Base-by-base conservation (phyloP, 768 basidiomycete genomes). In the Tylopilus rubrobrunneus region DNA sequence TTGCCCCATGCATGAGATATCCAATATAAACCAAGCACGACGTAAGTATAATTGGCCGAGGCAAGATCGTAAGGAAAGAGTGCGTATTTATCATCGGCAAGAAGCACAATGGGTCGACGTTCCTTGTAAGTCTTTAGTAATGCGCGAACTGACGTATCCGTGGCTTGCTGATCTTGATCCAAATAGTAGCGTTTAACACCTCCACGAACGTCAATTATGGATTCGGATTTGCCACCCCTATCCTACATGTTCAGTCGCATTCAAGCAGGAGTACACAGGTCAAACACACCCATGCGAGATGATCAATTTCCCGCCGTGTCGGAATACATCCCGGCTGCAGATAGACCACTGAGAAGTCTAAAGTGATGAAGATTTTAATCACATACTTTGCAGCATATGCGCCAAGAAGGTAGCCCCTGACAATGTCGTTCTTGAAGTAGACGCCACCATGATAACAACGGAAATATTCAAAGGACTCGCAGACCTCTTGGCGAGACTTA, bases 401-500 rank as follows among this genome's bases (percentile, higher is more conserved):
- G 23, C 88, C 81, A 25, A 93, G 73, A 33, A 93, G 77, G 64
- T 92, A 93, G 3, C 91, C 90, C 64, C 81, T 85, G 17, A 79
- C 87, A 17, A 79, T 67, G 49, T 82, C 78, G 25, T 81, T 73
- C 23, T 69, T 67, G 48, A 77, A 81, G 66, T 92, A 92, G 6
- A 93, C 89, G 8, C 90, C 90, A 11, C 87, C 74, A 67, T 93
- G 90, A 64, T 89, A 92, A 57, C 80, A 84, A 29, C 75, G 71
- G 61, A 80, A 80, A 60, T 82, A 85, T 21, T 84, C 82, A 45
- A 86, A 82, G 5, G 85, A 80, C 67, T 92, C 90, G 71, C 90
- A 92, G 2, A 92, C 77, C 70, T 92, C 90, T 71, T 91, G 89
- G 40, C 90, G 82, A 25, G 88, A 86, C 89, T 91, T 50, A 47